Conservation (phyloP, 179 eudicot genomes). For the Vitellaria paradoxa region DNA sequence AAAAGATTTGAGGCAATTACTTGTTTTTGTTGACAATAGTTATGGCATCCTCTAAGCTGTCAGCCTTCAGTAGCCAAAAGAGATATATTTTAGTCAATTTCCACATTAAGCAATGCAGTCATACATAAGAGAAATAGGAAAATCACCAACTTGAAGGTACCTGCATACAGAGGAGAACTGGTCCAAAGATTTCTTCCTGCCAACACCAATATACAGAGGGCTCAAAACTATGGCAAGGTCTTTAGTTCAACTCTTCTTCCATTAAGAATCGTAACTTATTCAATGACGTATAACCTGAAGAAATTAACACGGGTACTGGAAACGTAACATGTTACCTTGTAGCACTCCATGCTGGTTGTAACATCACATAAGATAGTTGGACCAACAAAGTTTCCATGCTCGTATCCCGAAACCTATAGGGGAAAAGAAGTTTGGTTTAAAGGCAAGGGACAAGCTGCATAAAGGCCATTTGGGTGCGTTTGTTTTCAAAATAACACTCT, state of each 20-base stretch:
- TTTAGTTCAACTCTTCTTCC: conserved; percentile 3
- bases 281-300: not conserved
- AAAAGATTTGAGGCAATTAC: conserved; percentile 27
- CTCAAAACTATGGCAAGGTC: not conserved
- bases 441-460: not conserved
- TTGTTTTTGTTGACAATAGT: conserved; percentile 51
- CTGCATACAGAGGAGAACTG: conserved; percentile 77
- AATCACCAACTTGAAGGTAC: conserved; percentile 18
- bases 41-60: conserved; percentile 68
- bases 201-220: conserved; percentile 12
- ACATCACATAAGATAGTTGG: conserved; percentile 68
- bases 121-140: not conserved
- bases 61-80: conserved; percentile 37
- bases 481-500: not conserved
- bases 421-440: not conserved
- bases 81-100: not conserved
- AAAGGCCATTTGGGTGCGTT: not conserved
- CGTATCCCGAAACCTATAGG: conserved; percentile 61
- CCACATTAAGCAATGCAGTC: not conserved
- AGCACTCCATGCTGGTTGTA: conserved; percentile 66
- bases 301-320: not conserved
- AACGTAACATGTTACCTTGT: conserved; percentile 40
- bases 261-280: not conserved
- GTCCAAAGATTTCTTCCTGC: conserved; percentile 77
- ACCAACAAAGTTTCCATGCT: conserved; percentile 64